Evolutionary conservation across 176 grass and related monocot genomes (phyloP), one percentile per base, ranked within the genome.

Genomic region (Pontederia crassipes): DNA sequence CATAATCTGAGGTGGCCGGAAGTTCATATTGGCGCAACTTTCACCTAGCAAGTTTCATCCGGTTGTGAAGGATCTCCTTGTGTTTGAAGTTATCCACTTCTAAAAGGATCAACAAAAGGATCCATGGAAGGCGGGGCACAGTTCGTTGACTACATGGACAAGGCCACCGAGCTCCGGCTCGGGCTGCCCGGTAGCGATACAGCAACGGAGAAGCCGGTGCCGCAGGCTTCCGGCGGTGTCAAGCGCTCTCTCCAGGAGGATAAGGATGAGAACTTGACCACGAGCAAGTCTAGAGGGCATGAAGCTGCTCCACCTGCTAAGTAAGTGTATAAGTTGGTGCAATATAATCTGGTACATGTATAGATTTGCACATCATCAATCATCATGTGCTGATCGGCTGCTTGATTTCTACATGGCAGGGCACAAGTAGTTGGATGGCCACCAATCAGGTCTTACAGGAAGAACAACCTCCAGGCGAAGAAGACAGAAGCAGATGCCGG

Each of bases 351-450:
- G 29, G 46, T 51, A 48, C 35, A 63, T 12, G 46, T 40, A 8
- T 16, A 59, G 35, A 3, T 57, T n/a, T 11, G 49, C 29, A 27
- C 46, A 46, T 24, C 20, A 24, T 24, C 20, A 24, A 24, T 24
- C 20, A 24, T 24, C 20, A 0, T 68, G 28, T 55, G 29, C 49
- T 58, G 12, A 49, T 68, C 28, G 26, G 51, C 12, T n/a, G 48
- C 2, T 32, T 11, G 20, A 12, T 52, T 14, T 8, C 28, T 24
- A 12, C 9, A 49, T 73, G 59, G n/a, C 78, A 97, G 93, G 75
- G 87, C 83, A 28, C 92, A 85, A 83, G 76, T 97, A 2, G 84
- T 97, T 17, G 92, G 92, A 2, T 97, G 92, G 92, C 92, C 92
- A 40, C 92, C 92, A 2, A 75, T 97, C 56, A 68, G 87, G 66